Evolutionary conservation across 2,329 filamentous ascomycete species (phyloP).

Genomic region (Botrytis fabae): DNA sequence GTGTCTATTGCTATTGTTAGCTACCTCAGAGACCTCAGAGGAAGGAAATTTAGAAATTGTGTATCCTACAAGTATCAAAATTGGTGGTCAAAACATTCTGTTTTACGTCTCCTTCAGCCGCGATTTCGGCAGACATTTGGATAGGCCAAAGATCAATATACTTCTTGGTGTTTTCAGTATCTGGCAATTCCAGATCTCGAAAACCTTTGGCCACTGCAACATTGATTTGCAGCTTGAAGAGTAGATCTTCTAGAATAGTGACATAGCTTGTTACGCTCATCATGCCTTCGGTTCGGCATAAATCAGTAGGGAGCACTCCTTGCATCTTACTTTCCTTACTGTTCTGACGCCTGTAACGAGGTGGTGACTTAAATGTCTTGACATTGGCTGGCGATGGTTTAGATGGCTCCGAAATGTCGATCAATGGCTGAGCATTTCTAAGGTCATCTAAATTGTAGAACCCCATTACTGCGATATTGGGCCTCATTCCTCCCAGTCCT

Average conservation of each 20-base stretch:
- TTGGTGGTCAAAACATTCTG: conserved; percentile 77
- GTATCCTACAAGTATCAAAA: conserved; percentile 76
- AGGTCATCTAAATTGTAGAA: conserved; percentile 81
- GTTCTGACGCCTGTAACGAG: conserved; percentile 48
- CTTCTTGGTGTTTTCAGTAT: conserved; percentile 61
- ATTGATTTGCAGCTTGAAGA: conserved; percentile 76
- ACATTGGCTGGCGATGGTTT: conserved; percentile 39
- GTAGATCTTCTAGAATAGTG: conserved; percentile 78
- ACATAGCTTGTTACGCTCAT: conserved; percentile 74
- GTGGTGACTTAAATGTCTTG: conserved; percentile 26
- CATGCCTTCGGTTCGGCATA: conserved; percentile 65
- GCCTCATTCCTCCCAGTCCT: conserved; percentile 82
- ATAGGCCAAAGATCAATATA: conserved; percentile 91
- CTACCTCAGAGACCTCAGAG: neutral
- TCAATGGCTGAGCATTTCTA: conserved; percentile 56
- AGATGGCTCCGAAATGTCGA: conserved; percentile 56
- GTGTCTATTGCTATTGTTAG: conserved; percentile 54
- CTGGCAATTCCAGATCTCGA: conserved; percentile 71
- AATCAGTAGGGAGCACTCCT: conserved; percentile 66
- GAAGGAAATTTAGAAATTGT: neutral
- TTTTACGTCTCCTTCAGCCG: conserved; percentile 62
- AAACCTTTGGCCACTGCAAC: conserved; percentile 84
- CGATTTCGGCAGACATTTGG: conserved; percentile 85
- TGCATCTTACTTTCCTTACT: conserved; percentile 57
- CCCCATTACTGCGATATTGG: conserved; percentile 80